Evolutionary conservation across 345 rosid species (phyloP), one percentile per base, ranked within the genome.

Genomic region (Hypericum androsaemum): DNA sequence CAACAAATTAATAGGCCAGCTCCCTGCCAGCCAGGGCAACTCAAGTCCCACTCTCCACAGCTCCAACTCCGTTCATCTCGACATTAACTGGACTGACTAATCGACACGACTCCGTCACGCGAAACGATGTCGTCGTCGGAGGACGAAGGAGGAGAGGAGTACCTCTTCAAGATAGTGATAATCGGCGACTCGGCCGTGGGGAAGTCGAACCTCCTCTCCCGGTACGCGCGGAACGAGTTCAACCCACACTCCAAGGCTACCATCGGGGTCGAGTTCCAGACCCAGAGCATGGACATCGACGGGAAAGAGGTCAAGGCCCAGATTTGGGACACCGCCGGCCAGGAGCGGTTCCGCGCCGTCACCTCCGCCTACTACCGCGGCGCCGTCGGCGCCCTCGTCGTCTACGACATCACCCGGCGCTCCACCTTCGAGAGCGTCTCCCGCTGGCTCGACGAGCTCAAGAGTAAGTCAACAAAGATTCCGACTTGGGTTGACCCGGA

Each of bases 321-420:
- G 50, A 46, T 46, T 13, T 46, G 50, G 50, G 50, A 46, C 50
- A 46, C 50, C 28, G 50, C 50, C 50, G 50, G 50, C 7, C 50
- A 46, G 50, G 50, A 46, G 50, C 16, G 50, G 8, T 46, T 46
- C 28, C 50, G 50, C 6, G 50, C 50, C 50, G 50, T 46, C 28
- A 46, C 50, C 22, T 46, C 50, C 4, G 50, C 50, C 1, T 46
- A 46, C 50, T 46, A 46, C 50, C 15, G 50, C 10, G 50, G 50
- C 6, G 50, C 50, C 28, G 50, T 46, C 50, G 50, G 50, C 7
- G 50, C 50, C 0, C 50, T 46, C 28, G 14, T 46, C 50, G 50
- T 46, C 22, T 46, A 46, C 50, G 50, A 46, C 28, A 46, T 46
- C 50, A 46, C 17, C 50, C 50, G 50, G 16, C 15, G 22, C 28